Percentiles rank a stretch among this genome's conserved stretches.
Conservation (phyloP, 2,329 filamentous ascomycete genomes). For the Polychaeton citri region DNA sequence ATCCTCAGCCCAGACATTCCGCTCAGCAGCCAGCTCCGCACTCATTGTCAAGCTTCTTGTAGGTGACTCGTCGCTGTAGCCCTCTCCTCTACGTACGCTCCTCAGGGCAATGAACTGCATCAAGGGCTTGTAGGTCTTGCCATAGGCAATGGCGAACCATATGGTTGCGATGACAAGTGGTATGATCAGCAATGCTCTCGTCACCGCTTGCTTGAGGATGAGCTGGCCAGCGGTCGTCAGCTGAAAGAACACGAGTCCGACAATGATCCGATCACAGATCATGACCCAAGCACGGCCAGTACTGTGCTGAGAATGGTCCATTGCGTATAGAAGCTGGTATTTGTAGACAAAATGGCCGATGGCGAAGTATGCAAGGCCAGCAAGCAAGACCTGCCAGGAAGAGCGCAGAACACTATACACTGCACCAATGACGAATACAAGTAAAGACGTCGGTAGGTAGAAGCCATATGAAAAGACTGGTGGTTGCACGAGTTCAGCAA, state of each 20-base stretch:
- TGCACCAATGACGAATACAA: slow-evolving; percentile 88
- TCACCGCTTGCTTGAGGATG: slow-evolving; percentile 59
- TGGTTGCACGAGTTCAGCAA: slow-evolving; percentile 66
- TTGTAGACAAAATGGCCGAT: slow-evolving; percentile 87
- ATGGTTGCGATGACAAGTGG: slow-evolving; percentile 69
- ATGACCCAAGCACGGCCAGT: slow-evolving; percentile 93
- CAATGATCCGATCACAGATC: slow-evolving; percentile 81
- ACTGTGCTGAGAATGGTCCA: slow-evolving; percentile 92
- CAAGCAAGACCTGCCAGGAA: slow-evolving; percentile 68
- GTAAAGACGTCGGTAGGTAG: slow-evolving; percentile 79
- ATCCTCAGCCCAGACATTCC: slow-evolving; percentile 24
- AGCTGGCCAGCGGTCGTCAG: slow-evolving; percentile 81
- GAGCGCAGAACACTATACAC: slow-evolving; percentile 80
- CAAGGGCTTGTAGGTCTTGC: slow-evolving; percentile 68
- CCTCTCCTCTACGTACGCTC: slow-evolving; percentile 57
- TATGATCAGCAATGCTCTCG: slow-evolving; percentile 56
- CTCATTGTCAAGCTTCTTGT: slow-evolving; percentile 11
- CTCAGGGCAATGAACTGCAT: slow-evolving; percentile 86
- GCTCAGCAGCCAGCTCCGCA: slow-evolving; percentile 18
- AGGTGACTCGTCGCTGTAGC: slow-evolving; percentile 30
- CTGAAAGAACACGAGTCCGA: slow-evolving; percentile 81
- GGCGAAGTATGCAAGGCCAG: slow-evolving; percentile 70
- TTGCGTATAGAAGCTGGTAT: slow-evolving; percentile 93
- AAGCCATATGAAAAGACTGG: slow-evolving; percentile 92
- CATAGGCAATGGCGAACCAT: slow-evolving; percentile 81